Evolutionary conservation across 176 grass and related monocot species (phyloP).

Genomic region (Neostapfia colusana): DNA sequence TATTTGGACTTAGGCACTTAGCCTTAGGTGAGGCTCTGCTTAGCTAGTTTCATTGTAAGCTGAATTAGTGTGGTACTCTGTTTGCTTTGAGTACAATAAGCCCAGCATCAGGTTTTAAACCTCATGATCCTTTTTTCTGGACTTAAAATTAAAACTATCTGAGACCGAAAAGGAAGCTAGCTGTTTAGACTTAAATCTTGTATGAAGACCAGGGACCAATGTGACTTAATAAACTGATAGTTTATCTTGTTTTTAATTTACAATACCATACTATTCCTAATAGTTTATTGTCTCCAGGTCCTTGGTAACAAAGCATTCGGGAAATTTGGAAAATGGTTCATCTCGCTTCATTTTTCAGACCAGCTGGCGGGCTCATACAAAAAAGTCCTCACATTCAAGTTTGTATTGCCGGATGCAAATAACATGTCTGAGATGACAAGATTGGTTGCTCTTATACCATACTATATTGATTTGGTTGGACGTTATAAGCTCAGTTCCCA

Average conservation of each 20-base stretch:
- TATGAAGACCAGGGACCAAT: neutral
- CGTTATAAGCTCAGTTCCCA: slow-evolving; percentile 89
- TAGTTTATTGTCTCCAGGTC: slow-evolving; percentile 49
- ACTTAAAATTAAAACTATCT: neutral
- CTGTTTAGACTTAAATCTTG: neutral
- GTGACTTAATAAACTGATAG: neutral
- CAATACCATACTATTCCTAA: neutral
- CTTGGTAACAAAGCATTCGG: slow-evolving; percentile 91
- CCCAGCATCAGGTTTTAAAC: neutral
- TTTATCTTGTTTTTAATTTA: slow-evolving; percentile 22
- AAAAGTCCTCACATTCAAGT: slow-evolving; percentile 82
- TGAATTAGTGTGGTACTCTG: neutral
- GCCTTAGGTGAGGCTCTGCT: neutral
- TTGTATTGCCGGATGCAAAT: slow-evolving; percentile 80
- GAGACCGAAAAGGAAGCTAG: neutral
- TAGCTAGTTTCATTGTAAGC: neutral
- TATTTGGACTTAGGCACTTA: too few relatives aligned
- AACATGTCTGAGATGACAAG: slow-evolving; percentile 81
- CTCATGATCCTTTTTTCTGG: neutral
- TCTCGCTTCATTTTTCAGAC: slow-evolving; percentile 91
- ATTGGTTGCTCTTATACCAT: slow-evolving; percentile 88
- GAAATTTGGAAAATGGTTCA: slow-evolving; percentile 90
- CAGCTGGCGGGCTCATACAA: slow-evolving; percentile 80
- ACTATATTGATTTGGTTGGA: slow-evolving; percentile 91
- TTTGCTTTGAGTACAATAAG: neutral